Conservation (phyloP, 345 rosid species). For the Ceriops decandra region DNA sequence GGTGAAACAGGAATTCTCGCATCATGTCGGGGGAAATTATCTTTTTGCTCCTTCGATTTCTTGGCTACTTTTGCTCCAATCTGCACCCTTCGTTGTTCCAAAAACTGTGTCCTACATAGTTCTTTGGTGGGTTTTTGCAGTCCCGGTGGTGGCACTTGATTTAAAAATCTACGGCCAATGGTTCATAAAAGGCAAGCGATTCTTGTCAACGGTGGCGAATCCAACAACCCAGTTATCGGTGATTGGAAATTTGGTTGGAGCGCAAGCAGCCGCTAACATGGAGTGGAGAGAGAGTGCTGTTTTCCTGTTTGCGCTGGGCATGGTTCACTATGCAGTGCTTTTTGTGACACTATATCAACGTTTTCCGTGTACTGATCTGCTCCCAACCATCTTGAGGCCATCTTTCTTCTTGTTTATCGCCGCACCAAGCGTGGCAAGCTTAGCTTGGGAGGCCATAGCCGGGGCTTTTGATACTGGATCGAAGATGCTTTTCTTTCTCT, state of each 20-base stretch:
- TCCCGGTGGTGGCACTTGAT: neutral
- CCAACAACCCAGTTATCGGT: neutral
- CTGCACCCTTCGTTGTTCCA: neutral
- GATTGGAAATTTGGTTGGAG: neutral
- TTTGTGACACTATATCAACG: neutral
- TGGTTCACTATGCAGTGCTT: neutral
- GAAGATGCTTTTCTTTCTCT: conserved; percentile 1
- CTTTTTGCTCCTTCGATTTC: neutral
- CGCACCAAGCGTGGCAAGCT: neutral
- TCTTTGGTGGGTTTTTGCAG: neutral
- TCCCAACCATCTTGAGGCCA: neutral
- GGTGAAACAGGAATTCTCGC: neutral
- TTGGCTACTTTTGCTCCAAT: neutral
- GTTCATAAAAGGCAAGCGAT: neutral
- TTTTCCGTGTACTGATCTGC: neutral
- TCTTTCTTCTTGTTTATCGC: neutral
- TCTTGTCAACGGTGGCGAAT: neutral
- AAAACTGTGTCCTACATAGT: neutral
- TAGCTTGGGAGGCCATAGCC: neutral
- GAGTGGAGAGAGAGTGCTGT: neutral
- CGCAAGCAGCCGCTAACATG: neutral
- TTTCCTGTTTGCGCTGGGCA: neutral
- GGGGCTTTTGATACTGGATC: neutral
- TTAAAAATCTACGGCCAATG: neutral
- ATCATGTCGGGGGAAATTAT: neutral